Base-by-base conservation (phyloP, 83 land plant species). In the Diphasiastrum complanatum region DNA sequence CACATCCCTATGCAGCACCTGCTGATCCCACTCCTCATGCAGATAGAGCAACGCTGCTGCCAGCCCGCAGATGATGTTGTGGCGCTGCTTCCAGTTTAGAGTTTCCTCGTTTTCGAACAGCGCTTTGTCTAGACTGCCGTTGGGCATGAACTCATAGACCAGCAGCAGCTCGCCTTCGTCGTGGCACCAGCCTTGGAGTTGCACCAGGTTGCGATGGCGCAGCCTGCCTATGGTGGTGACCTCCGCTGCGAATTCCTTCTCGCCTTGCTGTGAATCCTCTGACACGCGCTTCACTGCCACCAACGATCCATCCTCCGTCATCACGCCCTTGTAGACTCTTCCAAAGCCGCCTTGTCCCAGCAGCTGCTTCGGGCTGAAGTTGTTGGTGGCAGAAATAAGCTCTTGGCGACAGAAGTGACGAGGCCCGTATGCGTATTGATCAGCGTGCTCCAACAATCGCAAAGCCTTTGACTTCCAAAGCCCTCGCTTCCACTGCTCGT, bases 1-100 rank as follows among this genome's bases (percentile, higher is more conserved):
- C 18, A 84, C 55, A 52, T 84, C 82, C 0, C 82, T 37, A 43
- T 84, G 88, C 11, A 84, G 67, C 38, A 84, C 74, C 48, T 61
- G 55, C 33, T 61, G 55, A 16, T 72, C 69, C 29, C 74, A 66
- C 8, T 72, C 84, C 1, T 69, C 45, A 23, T 84, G 84, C 1
- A 84, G 74, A 53, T 84, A 84, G 11, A 62, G 59, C 34, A 84
- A 35, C 14, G 79, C 75, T 8, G 72, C 47, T 14, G 81, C 79
- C 29, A 80, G 54, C 1, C 80, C 87, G 14, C 29, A 32, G 0
- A 80, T 69, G 11, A 83, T 67, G 32, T 45, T 65, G 35, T 43
- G 56, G 61, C 81, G 19, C 32, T 40, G 40, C 35, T 56, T 26
- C 22, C 6, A 4, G 35, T 40, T 40, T 33, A 0, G 45, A 26